Evolutionary conservation across 345 rosid species (phyloP), one percentile per base, ranked within the genome.

Genomic region (Eucalyptus pumila): DNA sequence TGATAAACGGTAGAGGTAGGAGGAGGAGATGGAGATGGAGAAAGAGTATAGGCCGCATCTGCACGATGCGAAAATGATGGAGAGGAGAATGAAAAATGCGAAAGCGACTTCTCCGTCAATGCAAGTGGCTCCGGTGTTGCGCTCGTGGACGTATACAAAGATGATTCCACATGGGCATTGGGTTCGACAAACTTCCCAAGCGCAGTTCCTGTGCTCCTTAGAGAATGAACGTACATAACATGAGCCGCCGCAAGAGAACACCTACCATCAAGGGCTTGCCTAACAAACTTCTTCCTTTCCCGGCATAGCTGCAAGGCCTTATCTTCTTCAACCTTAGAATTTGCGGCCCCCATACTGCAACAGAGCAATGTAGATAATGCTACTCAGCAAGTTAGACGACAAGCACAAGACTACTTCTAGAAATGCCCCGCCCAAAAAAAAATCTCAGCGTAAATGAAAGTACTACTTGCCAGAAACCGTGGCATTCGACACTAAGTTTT

Each of bases 241-340:
- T 98, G 99, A 91, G 98, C 93, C 32, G 93, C 97, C 6, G 98
- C 99, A 76, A 98, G 92, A 81, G 95, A 94, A 90, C 95, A 97
- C 91, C 99, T 93, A n/a, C 99, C 99, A 91, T 98, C 98, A 8
- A 97, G 99, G 88, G 99, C 99, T 93, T 96, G 99, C 91, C 94
- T 94, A 30, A 98, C 96, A 89, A 93, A 95, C 87, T 95, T 98
- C 93, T 93, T 98, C 91, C 99, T 94, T 87, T 96, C 99, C 8
- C 96, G 95, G 91, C 99, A 98, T 89, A 98, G 93, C 93, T 94
- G 96, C 92, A 98, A 90, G 89, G 98, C 98, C 93, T 96, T 94
- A 87, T 96, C 99, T 93, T 97, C 99, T 87, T 97, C 99, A 51
- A 93, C 88, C 91, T 95, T 98, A 88, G 99, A 98, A 91, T 90